Percentiles rank a stretch among this genome's conserved stretches.
Evolutionary conservation across 202 grass and related monocot species (phyloP).

Genomic region (Brachypodium distachyon): DNA sequence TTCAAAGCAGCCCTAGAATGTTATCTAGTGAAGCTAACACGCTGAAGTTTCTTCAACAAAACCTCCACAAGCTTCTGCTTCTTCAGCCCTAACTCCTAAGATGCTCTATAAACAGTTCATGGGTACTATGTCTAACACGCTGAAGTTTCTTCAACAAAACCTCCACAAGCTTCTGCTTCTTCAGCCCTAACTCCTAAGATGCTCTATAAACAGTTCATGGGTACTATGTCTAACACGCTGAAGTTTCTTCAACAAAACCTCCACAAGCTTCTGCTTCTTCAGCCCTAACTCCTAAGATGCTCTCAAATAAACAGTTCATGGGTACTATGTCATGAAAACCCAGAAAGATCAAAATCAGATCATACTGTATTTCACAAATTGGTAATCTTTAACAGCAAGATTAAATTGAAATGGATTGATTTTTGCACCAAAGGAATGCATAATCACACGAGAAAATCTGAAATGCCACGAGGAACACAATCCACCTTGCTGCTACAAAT

Average conservation of each 20-base stretch:
- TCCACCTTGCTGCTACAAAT: neutral
- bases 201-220: too few species aligned
- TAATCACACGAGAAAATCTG: neutral
- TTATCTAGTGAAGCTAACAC: neutral
- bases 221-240: too few species aligned
- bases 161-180: neutral
- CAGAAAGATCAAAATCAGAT: neutral
- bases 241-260: neutral
- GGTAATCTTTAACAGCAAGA: neutral
- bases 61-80: neutral
- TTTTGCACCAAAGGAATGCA: neutral
- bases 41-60: neutral
- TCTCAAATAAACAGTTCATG: neutral
- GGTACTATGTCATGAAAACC: neutral
- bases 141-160: neutral
- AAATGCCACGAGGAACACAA: neutral
- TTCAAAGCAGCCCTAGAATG: neutral
- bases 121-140: too few species aligned
- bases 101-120: too few species aligned
- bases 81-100: too few species aligned
- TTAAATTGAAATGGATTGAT: neutral
- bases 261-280: neutral
- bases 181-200: too few species aligned
- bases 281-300: too few species aligned
- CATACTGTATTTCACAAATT: neutral